Evolutionary conservation across 2,329 filamentous ascomycete species (phyloP).

Genomic region (Fusarium drepaniforme): DNA sequence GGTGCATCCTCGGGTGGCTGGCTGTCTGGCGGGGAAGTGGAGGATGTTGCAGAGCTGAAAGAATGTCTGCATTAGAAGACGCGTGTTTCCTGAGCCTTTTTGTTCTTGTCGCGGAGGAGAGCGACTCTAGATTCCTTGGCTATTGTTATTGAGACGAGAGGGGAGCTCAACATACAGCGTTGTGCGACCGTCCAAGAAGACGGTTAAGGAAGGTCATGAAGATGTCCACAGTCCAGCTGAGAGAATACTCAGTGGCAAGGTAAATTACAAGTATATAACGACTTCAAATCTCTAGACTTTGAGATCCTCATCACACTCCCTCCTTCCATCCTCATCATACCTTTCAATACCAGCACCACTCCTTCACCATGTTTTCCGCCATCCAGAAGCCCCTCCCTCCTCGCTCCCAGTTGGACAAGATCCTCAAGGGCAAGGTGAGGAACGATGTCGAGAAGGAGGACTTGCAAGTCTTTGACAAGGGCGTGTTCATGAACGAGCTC

Average conservation of each 20-base stretch:
- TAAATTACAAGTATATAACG: not conserved
- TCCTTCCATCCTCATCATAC: not conserved
- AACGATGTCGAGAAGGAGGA: slow-evolving; percentile 11
- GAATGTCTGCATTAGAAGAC: not conserved
- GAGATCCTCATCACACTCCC: not conserved
- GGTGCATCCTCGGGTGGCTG: not conserved
- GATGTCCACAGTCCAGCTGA: not conserved
- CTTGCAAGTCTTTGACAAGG: slow-evolving; percentile 24
- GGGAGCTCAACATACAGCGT: not conserved
- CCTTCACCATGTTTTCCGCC: not conserved
- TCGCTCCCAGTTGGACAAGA: slow-evolving; percentile 13
- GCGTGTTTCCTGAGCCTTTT: not conserved
- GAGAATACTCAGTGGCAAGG: not conserved
- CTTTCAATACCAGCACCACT: not conserved
- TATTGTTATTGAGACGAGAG: not conserved
- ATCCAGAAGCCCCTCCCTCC: not conserved
- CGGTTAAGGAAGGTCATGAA: not conserved
- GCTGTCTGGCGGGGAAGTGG: not conserved
- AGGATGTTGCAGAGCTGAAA: not conserved
- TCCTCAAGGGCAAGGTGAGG: slow-evolving; percentile 20
- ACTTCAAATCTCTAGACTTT: not conserved
- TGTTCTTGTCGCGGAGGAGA: not conserved
- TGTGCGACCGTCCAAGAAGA: not conserved
- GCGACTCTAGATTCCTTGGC: not conserved
- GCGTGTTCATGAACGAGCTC: slow-evolving; percentile 30